Conservation (phyloP, 2,329 filamentous ascomycete genomes). For the Phialocephala subalpina region DNA sequence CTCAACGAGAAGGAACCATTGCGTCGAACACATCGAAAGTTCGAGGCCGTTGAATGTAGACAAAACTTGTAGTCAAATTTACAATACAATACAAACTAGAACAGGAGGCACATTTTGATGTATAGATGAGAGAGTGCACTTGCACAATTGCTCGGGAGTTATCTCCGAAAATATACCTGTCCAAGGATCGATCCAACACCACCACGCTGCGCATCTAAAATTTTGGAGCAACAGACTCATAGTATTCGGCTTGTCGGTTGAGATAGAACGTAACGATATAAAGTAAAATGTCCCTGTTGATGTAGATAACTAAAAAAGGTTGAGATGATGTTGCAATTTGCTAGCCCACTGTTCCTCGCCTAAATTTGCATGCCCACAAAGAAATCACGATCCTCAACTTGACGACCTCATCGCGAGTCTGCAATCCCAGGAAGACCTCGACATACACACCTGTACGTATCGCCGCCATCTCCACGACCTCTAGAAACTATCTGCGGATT, state of each 20-base stretch:
- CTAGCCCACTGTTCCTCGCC: conserved; percentile 4
- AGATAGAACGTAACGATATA: background rate
- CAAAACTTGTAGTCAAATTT: too few relatives aligned
- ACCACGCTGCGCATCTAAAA: background rate
- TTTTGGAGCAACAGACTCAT: background rate
- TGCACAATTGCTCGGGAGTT: too few relatives aligned
- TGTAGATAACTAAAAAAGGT: background rate
- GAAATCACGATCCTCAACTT: conserved; percentile 17
- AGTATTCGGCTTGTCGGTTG: too few relatives aligned
- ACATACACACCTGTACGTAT: conserved; percentile 26
- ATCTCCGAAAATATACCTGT: too few relatives aligned
- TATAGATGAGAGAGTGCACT: too few relatives aligned
- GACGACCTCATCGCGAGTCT: conserved; percentile 17
- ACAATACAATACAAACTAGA: too few relatives aligned
- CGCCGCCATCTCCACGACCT: background rate
- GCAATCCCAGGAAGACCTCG: conserved; percentile 24
- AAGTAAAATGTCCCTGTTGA: background rate
- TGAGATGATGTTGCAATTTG: background rate
- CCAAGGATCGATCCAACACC: too few relatives aligned
- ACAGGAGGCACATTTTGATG: too few relatives aligned
- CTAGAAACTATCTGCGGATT: conserved; percentile 12
- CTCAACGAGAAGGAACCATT: too few relatives aligned
- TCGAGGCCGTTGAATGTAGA: too few relatives aligned
- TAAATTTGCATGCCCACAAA: conserved; percentile 17
- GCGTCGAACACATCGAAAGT: too few relatives aligned